Percentiles rank a stretch among this genome's conserved stretches.
Evolutionary conservation across 768 basidiomycete genomes (phyloP).

Genomic region (Scleroderma bovista): DNA sequence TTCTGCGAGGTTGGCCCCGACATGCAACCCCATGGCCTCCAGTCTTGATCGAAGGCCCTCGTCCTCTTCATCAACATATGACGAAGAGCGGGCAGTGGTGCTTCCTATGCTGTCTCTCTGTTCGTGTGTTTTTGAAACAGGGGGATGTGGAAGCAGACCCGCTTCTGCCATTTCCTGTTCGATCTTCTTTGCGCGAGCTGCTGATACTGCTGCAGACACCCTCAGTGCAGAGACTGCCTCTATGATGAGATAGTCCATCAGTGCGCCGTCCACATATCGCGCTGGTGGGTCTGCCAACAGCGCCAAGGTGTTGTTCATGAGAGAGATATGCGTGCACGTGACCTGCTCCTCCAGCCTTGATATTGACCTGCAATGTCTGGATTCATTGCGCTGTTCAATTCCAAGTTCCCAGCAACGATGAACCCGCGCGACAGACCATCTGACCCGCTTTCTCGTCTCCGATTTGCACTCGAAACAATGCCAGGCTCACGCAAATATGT

Average conservation of each 20-base stretch:
- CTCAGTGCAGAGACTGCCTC: conserved; percentile 72
- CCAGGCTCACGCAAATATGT: conserved; percentile 73
- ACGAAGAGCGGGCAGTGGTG: conserved; percentile 14
- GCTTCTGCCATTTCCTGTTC: conserved; percentile 79
- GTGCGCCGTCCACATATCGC: conserved; percentile 57
- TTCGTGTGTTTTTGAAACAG: conserved; percentile 31
- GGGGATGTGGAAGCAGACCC: conserved; percentile 57
- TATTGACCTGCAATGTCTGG: conserved; percentile 31
- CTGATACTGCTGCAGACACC: conserved; percentile 68
- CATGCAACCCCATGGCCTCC: conserved; percentile 80
- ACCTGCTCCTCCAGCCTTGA: neutral
- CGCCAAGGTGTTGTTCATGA: neutral
- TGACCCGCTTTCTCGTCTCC: conserved; percentile 66
- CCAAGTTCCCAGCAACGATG: conserved; percentile 51
- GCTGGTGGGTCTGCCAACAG: conserved; percentile 57
- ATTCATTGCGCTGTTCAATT: conserved; percentile 39
- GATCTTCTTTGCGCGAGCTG: conserved; percentile 56
- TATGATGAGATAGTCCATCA: conserved; percentile 84
- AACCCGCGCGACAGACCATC: conserved; percentile 49
- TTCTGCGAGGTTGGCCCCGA: conserved; percentile 83
- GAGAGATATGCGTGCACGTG: neutral
- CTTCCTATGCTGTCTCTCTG: conserved; percentile 34
- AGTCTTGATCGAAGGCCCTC: conserved; percentile 63
- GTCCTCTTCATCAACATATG: conserved; percentile 58
- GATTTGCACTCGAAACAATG: conserved; percentile 76